Evolutionary conservation across 2,329 filamentous ascomycete species (phyloP).

Genomic region (Verticillium nubilum): DNA sequence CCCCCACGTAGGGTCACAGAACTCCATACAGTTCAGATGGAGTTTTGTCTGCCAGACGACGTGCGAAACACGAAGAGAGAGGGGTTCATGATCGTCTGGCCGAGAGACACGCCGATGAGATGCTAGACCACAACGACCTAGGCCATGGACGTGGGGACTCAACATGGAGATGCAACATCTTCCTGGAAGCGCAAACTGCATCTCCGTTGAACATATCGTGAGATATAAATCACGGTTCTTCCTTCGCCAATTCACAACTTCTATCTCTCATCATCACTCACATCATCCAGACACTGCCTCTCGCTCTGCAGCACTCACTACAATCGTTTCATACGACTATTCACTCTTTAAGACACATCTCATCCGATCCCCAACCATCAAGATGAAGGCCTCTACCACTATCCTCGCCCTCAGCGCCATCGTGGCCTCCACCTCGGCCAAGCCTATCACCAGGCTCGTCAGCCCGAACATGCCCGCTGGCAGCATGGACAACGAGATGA

Average conservation of each 20-base stretch:
- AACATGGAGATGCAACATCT: background rate
- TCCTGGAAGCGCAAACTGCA: background rate
- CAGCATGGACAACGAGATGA: background rate
- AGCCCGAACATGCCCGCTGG: background rate
- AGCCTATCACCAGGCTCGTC: background rate
- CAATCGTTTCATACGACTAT: background rate
- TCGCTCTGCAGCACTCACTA: background rate
- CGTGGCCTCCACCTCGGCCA: background rate
- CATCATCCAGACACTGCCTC: background rate
- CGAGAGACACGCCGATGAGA: background rate
- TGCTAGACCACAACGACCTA: background rate
- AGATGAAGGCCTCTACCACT: background rate
- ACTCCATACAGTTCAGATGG: background rate
- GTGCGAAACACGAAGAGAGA: background rate
- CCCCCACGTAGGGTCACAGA: background rate
- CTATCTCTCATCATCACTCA: background rate
- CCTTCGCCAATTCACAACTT: background rate
- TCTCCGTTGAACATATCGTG: background rate
- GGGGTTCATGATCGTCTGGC: background rate
- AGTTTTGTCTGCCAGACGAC: background rate
- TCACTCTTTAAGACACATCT: background rate
- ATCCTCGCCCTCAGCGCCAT: background rate
- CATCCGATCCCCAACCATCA: background rate
- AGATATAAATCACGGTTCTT: background rate
- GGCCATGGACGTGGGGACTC: background rate